These are phyloP conservation scores for Sporothrix phasma DNA, from an alignment of 2,329 filamentous ascomycete species.

Conservation along the genomic window DNA sequence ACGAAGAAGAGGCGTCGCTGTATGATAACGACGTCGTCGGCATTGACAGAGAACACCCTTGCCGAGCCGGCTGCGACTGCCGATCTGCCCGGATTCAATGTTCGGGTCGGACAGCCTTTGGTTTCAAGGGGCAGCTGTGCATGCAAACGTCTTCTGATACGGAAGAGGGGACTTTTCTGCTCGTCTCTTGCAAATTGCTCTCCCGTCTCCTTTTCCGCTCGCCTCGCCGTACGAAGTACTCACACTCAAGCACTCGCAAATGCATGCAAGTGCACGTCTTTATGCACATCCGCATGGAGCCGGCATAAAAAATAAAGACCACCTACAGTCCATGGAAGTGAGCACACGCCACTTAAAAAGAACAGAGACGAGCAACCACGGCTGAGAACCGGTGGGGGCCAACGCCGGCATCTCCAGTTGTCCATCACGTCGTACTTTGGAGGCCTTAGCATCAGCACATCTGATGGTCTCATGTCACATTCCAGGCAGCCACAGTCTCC, in stretches of 20 bases:
- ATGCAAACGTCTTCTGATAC: background rate
- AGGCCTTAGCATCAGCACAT: no score
- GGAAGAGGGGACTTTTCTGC: background rate
- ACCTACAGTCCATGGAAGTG: no score
- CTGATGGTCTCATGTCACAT: no score
- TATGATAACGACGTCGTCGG: background rate
- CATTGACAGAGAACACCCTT: background rate
- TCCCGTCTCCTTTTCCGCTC: background rate
- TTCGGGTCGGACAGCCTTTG: background rate
- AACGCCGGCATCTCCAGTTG: no score
- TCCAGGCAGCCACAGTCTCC: no score
- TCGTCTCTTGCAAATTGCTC: background rate
- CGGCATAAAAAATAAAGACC: no score
- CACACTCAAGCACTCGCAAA: background rate
- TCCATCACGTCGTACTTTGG: no score
- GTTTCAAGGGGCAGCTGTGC: conserved; percentile 7
- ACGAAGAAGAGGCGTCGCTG: background rate
- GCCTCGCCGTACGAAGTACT: no score
- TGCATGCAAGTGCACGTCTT: background rate
- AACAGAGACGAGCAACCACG: no score
- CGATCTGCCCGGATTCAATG: conserved; percentile 10
- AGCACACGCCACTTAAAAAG: no score
- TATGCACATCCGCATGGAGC: conserved; percentile 1
- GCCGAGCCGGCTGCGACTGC: background rate
- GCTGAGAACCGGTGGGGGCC: no score